These are phyloP conservation scores for Pluteus cervinus DNA, from an alignment of 768 basidiomycete species.

Conservation along the genomic window DNA sequence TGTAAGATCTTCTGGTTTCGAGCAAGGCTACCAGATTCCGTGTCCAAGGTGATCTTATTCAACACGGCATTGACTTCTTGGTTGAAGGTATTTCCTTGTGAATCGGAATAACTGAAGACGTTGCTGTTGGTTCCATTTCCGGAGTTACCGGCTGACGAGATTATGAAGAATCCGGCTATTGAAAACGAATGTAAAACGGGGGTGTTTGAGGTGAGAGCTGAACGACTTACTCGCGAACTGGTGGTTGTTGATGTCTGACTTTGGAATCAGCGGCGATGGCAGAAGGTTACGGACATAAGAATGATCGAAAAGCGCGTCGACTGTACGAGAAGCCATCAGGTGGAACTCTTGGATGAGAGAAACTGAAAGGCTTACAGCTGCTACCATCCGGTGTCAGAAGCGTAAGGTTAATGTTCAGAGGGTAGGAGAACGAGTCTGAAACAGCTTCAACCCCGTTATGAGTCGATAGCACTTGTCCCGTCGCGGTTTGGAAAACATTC, in stretches of 20 bases:
- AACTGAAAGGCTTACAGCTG: constrained; percentile 25
- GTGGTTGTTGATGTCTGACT: constrained; percentile 50
- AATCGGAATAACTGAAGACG: constrained; percentile 55
- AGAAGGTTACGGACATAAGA: constrained; percentile 55
- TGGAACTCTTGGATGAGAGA: constrained; percentile 4
- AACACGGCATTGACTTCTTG: constrained; percentile 55
- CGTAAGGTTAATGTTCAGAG: constrained; percentile 39
- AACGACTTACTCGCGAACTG: constrained; percentile 50
- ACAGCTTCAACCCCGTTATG: constrained; percentile 36
- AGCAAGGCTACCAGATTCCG: constrained; percentile 45
- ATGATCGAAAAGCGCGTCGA: constrained; percentile 54
- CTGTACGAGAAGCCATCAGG: constrained; percentile 22
- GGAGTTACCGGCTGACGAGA: constrained; percentile 37
- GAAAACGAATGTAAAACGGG: neutral
- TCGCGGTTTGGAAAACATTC: constrained; percentile 36
- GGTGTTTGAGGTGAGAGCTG: constrained; percentile 1
- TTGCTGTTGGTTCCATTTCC: constrained; percentile 73
- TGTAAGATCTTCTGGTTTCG: too few species aligned
- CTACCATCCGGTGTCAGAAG: constrained; percentile 24
- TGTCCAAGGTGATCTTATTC: constrained; percentile 56
- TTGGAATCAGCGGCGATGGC: constrained; percentile 53
- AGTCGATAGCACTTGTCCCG: constrained; percentile 29
- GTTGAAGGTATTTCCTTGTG: constrained; percentile 53
- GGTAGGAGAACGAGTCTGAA: constrained; percentile 38
- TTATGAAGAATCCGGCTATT: constrained; percentile 49